Evolutionary conservation across 1,139 yeast genomes (phyloP), one percentile per base, ranked within the genome.

Genomic region (Taiozyma sp.): DNA sequence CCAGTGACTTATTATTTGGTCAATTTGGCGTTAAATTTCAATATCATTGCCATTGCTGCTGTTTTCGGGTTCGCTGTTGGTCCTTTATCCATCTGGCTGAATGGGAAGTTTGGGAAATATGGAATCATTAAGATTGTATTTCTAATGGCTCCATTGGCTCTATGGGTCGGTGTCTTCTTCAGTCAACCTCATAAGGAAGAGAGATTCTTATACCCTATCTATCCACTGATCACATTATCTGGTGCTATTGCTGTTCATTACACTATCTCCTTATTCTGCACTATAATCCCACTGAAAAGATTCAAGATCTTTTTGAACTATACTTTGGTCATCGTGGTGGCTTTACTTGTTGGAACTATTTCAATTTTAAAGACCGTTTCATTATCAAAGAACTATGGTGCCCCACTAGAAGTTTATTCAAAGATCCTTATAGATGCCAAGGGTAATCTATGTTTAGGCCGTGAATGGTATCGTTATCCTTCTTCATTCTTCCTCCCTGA

Each of bases 391-490:
- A 84, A 84, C 64, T 82, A 86, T 64, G 69, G 79, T 44, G 84
- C 90, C 1, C 91, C 92, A 22, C 66, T 84, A 44, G 56, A 65
- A 1, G 73, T 78, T 2, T 79, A 77, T 54, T 56, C 66, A 23
- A 64, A 66, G 53, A 49, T 71, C 30, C 70, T 68, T 24, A 44
- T 45, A 1, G 43, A 48, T n/a, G 53, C 55, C 0, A 28, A 58
- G 1, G 72, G 73, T 4, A 84, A 81, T 58, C 84, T 92, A 0
- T 93, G 98, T 66, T 76, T 88, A 24, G 97, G 97, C 3, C 79
- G 96, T 54, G 98, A 93, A 70, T 92, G 98, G 97, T 90, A 90
- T 63, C 88, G 93, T 63, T 92, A 74, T 69, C 97, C 98, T 13
- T 83, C 87, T 1, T 91, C 97, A 0, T 87, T 91, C 65, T 88